Evolutionary conservation across 352 stramenopile genomes (phyloP).

Genomic region (Globisporangium polare): DNA sequence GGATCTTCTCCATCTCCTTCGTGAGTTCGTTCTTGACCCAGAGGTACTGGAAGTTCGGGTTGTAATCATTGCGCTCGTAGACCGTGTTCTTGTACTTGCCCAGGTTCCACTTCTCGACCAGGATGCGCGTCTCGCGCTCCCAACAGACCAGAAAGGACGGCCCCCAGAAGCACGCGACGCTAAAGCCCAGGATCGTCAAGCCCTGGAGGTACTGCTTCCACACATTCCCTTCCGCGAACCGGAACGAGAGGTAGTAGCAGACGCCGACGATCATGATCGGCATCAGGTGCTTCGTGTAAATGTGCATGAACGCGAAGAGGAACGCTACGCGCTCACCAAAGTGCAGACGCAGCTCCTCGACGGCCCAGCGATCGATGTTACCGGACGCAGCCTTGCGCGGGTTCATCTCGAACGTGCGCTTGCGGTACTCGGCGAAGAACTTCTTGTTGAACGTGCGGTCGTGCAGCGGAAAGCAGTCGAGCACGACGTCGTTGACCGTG

Average conservation of each 20-base stretch:
- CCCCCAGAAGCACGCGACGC: slow-evolving; percentile 77
- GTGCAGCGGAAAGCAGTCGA: slow-evolving; percentile 81
- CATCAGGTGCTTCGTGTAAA: slow-evolving; percentile 85
- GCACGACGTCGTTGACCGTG: slow-evolving; percentile 68
- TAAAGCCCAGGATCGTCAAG: slow-evolving; percentile 59
- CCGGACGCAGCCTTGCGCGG: slow-evolving; percentile 60
- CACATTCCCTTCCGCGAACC: slow-evolving; percentile 44
- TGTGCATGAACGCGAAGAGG: slow-evolving; percentile 88
- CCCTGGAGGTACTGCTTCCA: slow-evolving; percentile 79
- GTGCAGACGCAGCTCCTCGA: slow-evolving; percentile 83
- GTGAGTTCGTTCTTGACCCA: slow-evolving; percentile 86
- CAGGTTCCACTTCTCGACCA: slow-evolving; percentile 88
- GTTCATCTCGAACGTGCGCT: slow-evolving; percentile 73
- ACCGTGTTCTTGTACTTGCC: slow-evolving; percentile 88
- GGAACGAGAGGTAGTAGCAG: slow-evolving; percentile 76
- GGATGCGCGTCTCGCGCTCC: slow-evolving; percentile 81
- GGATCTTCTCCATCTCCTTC: slow-evolving; percentile 87
- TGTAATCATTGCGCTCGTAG: slow-evolving; percentile 86
- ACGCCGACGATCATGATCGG: slow-evolving; percentile 61
- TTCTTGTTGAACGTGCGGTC: slow-evolving; percentile 84
- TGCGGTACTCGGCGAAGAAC: slow-evolving; percentile 86
- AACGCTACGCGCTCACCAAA: slow-evolving; percentile 89
- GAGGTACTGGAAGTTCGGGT: slow-evolving; percentile 81
- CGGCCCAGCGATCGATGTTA: slow-evolving; percentile 82
- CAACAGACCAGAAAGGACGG: slow-evolving; percentile 82